Evolutionary conservation across 1,139 yeast genomes (phyloP).

Genomic region (Meyerozyma athensensis): DNA sequence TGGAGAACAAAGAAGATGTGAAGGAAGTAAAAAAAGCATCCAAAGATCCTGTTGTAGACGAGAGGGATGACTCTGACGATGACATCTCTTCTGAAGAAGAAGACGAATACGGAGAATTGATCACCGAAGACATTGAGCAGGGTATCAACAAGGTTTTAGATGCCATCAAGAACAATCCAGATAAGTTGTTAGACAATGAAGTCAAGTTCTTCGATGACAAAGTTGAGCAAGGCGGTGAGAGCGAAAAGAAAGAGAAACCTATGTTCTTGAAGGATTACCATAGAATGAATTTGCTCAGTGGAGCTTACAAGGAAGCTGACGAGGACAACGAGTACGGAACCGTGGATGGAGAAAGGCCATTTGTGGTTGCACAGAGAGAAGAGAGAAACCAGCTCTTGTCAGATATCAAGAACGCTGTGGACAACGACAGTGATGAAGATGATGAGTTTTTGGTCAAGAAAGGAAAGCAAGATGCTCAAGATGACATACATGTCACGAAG

Average conservation of each 20-base stretch:
- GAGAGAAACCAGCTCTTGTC: constrained; percentile 66
- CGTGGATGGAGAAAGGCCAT: constrained; percentile 59
- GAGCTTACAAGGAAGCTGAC: constrained; percentile 50
- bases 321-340: constrained; percentile 39
- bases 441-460: constrained; percentile 54
- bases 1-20: constrained; percentile 11
- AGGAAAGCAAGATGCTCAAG: constrained; percentile 18
- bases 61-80: constrained; percentile 16
- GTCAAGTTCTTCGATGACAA: constrained; percentile 70
- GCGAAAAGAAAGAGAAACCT: constrained; percentile 59
- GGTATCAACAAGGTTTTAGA: constrained; percentile 70
- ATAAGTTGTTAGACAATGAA: constrained; percentile 57
- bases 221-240: constrained; percentile 23
- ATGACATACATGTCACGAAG: constrained; percentile 15
- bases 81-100: constrained; percentile 59
- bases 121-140: constrained; percentile 79
- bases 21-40: constrained; percentile 10
- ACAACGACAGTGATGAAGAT: constrained; percentile 39
- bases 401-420: constrained; percentile 69
- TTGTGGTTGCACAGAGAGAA: constrained; percentile 68
- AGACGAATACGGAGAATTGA: constrained; percentile 85
- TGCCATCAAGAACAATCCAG: constrained; percentile 66
- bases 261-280: constrained; percentile 90
- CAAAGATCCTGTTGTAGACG: constrained; percentile 3
- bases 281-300: constrained; percentile 69